Percentiles rank a stretch among this genome's conserved stretches.
phyloP scores from a whole-genome alignment of 345 rosid genomes.

The Psidium guajava region DNA sequence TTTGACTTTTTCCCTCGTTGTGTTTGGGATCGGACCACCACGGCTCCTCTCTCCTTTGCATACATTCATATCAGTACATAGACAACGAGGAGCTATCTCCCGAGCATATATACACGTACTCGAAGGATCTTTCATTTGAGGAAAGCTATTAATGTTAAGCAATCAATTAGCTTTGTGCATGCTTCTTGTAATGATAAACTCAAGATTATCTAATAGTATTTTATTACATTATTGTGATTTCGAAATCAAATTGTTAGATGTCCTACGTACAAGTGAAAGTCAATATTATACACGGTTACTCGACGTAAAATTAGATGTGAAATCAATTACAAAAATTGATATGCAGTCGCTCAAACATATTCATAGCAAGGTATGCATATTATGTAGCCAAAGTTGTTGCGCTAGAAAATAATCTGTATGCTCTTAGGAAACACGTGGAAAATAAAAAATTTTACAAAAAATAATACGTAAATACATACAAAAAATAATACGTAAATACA shows the following conservation, averaged over 20 bases:
- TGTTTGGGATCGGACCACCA: not conserved
- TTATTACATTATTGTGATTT: rapidly evolving
- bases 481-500: not conserved
- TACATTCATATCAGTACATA: not conserved
- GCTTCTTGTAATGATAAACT: not conserved
- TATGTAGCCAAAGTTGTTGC: not conserved
- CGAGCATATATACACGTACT: not conserved
- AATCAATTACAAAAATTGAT: not conserved
- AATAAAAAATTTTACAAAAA: not conserved
- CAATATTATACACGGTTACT: not conserved
- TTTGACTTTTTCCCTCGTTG: not conserved
- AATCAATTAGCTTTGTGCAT: not conserved
- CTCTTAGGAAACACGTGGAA: not conserved
- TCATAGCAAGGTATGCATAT: not conserved
- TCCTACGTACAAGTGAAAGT: not conserved
- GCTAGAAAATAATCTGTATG: not conserved
- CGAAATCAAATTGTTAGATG: rapidly evolving
- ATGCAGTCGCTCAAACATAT: rapidly evolving
- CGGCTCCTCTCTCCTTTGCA: not conserved
- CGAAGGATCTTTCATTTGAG: not conserved
- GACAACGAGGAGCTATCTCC: rapidly evolving
- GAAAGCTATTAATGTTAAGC: not conserved
- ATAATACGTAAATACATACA: rapidly evolving
- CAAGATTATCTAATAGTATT: not conserved
- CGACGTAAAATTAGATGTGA: not conserved